A percentile compares a stretch with the other conserved stretches of the same genome.
These are phyloP conservation scores for Funneliformis mosseae DNA, from an alignment of 192 early-diverging fungal genomes.

Conservation along the genomic window DNA sequence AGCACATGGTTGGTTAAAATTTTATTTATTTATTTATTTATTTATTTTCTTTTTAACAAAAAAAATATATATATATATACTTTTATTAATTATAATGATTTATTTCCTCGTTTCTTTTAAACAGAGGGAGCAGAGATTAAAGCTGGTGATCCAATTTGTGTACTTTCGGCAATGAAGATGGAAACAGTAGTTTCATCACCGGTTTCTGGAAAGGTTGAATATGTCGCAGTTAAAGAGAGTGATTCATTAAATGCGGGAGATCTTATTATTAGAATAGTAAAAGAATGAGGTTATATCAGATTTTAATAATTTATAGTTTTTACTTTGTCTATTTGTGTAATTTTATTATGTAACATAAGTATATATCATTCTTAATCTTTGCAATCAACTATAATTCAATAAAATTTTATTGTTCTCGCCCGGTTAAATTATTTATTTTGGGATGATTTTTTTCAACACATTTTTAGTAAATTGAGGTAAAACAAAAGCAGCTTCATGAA, in stretches of 20 bases:
- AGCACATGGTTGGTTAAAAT: constrained; percentile 53
- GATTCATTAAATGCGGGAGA: constrained; percentile 86
- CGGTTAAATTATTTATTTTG: neutral
- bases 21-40: neutral
- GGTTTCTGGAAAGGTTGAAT: constrained; percentile 72
- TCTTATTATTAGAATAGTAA: constrained; percentile 73
- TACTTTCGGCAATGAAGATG: constrained; percentile 98
- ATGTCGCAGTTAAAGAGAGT: constrained; percentile 68
- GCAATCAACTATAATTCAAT: no score
- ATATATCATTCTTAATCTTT: no score
- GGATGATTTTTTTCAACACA: neutral
- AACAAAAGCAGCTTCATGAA: constrained; percentile 91
- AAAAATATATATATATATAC: neutral
- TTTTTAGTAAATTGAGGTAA: constrained; percentile 84
- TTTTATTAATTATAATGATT: neutral
- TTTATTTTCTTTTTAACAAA: neutral
- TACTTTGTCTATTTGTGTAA: neutral
- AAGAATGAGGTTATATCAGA: constrained; percentile 29
- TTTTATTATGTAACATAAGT: no score
- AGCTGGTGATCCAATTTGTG: constrained; percentile 87
- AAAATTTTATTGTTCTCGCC: no score
- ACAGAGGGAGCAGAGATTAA: constrained; percentile 75
- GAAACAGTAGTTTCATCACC: constrained; percentile 91
- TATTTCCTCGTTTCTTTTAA: neutral
- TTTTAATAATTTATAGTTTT: neutral